Evolutionary conservation across 495 filamentous ascomycete genomes (phyloP), one percentile per base, ranked within the genome.

Genomic region (Annulohypoxylon stygium): DNA sequence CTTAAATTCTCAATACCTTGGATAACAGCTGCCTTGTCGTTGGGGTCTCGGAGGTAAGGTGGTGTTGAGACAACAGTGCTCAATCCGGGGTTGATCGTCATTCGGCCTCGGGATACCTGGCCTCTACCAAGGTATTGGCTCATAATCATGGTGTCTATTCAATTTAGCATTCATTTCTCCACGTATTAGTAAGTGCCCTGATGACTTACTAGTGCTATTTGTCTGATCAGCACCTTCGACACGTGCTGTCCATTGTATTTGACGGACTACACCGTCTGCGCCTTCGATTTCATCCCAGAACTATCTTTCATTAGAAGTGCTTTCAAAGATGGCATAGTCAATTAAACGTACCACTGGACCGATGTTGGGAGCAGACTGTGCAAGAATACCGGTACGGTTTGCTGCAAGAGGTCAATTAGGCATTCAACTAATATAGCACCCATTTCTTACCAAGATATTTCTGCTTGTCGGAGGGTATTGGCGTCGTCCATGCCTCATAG

Each of bases 351-450:
- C 84, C 76, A 91, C 85, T 30, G 88, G 86, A 3, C 88, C 88
- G 36, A 91, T 90, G 71, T 89, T 88, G 53, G 91, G 91, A 58
- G 91, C 91, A 67, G 92, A 84, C 79, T 92, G 89, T 41, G 92
- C 86, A 23, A 93, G 82, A 53, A 91, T 87, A 26, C 91, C 92
- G 48, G 80, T 85, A 26, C 89, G 84, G 50, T 84, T 82, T 43
- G 79, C 83, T 78, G 82, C 58, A 76, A 0, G 59, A 59, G 33
- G 61, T 71, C 71, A 80, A 69, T 62, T 65, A 36, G 71, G 70
- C 54, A 41, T 7, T 65, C 57, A 53, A 71, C 45, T 55, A 48
- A 74, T 6, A 50, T 10, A 7, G 10, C 8, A 8, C 36, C n/a
- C 3, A 1, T 20, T 64, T 64, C 79, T 74, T 63, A 77, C 74